Base-by-base conservation (phyloP, 441 rosid species). In the Erodium moschatum region DNA sequence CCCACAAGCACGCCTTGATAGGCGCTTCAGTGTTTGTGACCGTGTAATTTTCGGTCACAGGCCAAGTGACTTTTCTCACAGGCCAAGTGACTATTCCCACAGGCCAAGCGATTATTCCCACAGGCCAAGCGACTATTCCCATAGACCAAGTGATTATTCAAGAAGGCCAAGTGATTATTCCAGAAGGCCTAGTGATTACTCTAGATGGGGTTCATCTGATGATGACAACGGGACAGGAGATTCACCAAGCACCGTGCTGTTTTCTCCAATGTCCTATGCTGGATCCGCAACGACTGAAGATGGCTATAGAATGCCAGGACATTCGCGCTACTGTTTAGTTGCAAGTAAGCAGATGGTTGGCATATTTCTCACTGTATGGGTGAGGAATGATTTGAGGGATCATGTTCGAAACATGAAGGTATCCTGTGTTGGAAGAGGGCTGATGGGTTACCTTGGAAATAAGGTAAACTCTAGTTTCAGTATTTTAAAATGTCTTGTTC, bases 311-410 rank as follows among this genome's bases (percentile, higher is more conserved):
- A 83, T 87, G 74, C 84, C 86, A 0, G 89, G 87, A 77, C 81
- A 82, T 70, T 87, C 98, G 27, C 82, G 88, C 72, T 94, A 89
- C 79, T 89, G 97, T 73, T 78, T 91, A 71, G 99, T 88, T 72
- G 97, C 97, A 33, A 86, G 94, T 68, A 94, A 88, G 72, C 97
- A 94, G 76, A 94, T 94, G 99, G 99, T 94, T 62, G 99, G 97
- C 69, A 81, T 94, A 68, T 94, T 91, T 74, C 86, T 94, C 27
- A 89, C 97, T 0, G 78, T 91, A 35, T 94, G 97, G 99, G 97
- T 91, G 58, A 88, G 89, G 78, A 82, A 86, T 31, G 97, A 94
- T 69, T 75, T 94, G 67, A 81, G 91, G 68, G 99, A 91, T 73
- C 74, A 84, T 40, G 90, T 94, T 70, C 80, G 80, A 72, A 88